These are phyloP conservation scores for Funneliformis mosseae DNA, from an alignment of 192 early-diverging fungal genomes.

Conservation along the genomic window DNA sequence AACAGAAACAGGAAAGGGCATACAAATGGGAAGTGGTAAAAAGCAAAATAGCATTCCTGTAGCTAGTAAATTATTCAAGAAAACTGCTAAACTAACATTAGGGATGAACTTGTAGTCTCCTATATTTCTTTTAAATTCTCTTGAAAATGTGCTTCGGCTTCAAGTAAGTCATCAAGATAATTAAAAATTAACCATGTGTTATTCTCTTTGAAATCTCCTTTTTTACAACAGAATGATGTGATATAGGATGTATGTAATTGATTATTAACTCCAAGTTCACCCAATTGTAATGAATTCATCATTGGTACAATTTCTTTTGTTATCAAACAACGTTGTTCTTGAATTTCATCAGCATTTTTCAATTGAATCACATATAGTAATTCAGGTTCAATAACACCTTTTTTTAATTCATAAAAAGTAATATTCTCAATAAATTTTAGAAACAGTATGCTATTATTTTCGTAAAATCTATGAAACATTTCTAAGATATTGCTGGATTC, in stretches of 20 bases:
- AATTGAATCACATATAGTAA: background rate
- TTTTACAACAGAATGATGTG: background rate
- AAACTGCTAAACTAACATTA: background rate
- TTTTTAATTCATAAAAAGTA: background rate
- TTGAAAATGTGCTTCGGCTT: background rate
- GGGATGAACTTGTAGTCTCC: background rate
- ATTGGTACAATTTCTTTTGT: background rate
- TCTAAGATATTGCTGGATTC: constrained; percentile 28
- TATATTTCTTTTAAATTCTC: background rate
- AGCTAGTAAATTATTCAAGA: background rate
- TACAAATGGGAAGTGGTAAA: background rate
- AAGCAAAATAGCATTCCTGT: background rate
- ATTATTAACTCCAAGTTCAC: background rate
- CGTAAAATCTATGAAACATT: constrained; percentile 37
- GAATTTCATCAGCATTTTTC: background rate
- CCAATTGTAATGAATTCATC: background rate
- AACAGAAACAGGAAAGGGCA: background rate
- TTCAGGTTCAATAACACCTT: background rate
- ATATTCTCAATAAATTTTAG: background rate
- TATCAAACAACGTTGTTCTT: background rate
- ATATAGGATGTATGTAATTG: background rate
- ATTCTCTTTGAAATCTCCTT: background rate
- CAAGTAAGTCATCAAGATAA: background rate
- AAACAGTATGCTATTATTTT: constrained; percentile 40
- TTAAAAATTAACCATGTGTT: background rate